Percentiles rank a stretch among this genome's conserved stretches.
These are phyloP conservation scores for Picea abies DNA, from an alignment of 83 land plant genomes.

Conservation along the genomic window DNA sequence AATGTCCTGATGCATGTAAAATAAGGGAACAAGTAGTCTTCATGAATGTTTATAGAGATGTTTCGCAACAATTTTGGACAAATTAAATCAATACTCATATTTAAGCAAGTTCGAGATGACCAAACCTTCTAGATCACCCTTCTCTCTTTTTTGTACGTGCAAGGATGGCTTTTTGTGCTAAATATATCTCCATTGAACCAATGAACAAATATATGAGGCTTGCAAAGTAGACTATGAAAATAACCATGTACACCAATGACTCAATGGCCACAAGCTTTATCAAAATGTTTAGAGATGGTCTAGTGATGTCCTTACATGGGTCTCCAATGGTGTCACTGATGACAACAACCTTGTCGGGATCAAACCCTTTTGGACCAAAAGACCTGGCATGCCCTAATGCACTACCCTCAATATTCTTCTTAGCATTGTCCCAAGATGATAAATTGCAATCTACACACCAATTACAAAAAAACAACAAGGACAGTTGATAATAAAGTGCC, in stretches of 20 bases:
- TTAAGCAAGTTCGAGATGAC: no score
- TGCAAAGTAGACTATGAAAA: no score
- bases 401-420: constrained; percentile 82
- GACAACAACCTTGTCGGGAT: constrained; percentile 83
- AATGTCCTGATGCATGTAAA: no score
- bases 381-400: constrained; percentile 65
- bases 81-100: no score
- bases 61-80: no score
- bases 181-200: no score
- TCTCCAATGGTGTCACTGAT: constrained; percentile 87
- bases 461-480: constrained; percentile 65
- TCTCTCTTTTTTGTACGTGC: no score
- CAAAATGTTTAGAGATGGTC: constrained; percentile 81
- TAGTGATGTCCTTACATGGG: constrained; percentile 88
- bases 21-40: no score
- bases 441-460: constrained; percentile 60
- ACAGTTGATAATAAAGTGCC: constrained; percentile 70
- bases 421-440: constrained; percentile 90
- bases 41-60: no score
- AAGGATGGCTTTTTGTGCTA: no score
- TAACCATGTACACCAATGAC: constrained; percentile 46
- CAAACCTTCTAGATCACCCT: no score
- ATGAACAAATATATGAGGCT: no score
- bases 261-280: constrained; percentile 89
- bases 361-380: constrained; percentile 80